Evolutionary conservation across 495 filamentous ascomycete genomes (phyloP), one percentile per base, ranked within the genome.

Genomic region (Penicillium flavigenum): DNA sequence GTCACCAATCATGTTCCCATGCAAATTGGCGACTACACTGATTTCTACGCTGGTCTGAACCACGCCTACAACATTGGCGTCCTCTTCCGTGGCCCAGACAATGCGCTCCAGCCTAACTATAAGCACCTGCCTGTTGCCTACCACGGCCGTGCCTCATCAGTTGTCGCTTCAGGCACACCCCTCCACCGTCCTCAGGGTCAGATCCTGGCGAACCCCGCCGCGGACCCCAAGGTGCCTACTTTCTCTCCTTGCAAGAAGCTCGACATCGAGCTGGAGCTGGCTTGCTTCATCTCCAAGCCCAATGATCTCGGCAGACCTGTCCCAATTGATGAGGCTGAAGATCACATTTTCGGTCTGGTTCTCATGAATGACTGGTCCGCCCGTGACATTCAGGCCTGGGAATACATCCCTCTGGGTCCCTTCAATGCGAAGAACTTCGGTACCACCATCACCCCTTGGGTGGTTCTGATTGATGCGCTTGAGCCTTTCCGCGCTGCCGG

Each of bases 331-430:
- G 72, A 89, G 36, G 92, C 92, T 0, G 84, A 87, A 51, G 84
- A 93, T 39, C 77, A 83, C 63, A 81, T 97, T 38, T 96, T 96
- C 71, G 92, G 92, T 5, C 77, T 92, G 27, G 92, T 96, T 3
- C 75, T 97, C 47, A 81, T 97, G 79, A 97, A 97, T 71, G 92
- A 97, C 71, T 97, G 92, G 92, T 92, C 87, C 58, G 92, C 92
- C 10, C 78, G 92, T 49, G 92, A 97, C 66, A 87, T 97, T 44
- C 92, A 97, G 70, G 78, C 80, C 5, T 97, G 91, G 91, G 92
- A 97, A 73, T 95, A 93, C 62, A 75, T 91, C 2, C 90, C 90
- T 4, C 73, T 94, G 24, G 90, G 90, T 0, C 92, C 92, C 1
- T 96, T 98, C 75, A 93, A 90, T 58, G 78, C 84, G 6, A 98